Evolutionary conservation across 176 grass and related monocot species (phyloP).

Genomic region (Avena insularis): DNA sequence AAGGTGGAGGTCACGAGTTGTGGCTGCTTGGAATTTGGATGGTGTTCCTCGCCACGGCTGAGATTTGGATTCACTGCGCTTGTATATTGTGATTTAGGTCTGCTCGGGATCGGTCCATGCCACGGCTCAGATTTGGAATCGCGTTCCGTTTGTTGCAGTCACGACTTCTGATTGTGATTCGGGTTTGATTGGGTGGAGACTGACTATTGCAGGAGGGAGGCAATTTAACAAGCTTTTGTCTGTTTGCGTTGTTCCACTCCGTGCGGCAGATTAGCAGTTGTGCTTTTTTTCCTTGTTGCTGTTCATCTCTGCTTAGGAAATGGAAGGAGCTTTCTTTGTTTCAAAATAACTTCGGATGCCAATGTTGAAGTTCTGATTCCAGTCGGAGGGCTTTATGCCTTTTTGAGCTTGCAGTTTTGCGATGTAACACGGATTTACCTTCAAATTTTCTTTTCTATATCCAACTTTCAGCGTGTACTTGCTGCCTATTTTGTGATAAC

Average conservation of each 20-base stretch:
- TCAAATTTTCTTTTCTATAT: neutral
- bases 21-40: slow-evolving; percentile 25
- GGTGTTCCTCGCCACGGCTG: neutral
- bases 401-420: neutral
- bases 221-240: neutral
- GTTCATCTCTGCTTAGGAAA: slow-evolving; percentile 4
- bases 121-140: neutral
- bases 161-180: slow-evolving; percentile 1
- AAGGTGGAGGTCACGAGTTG: neutral
- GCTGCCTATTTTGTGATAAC: neutral
- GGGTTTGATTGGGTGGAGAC: neutral
- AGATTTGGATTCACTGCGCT: neutral
- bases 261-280: neutral
- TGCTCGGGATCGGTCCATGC: neutral
- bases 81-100: neutral
- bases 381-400: neutral
- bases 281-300: neutral
- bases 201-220: neutral
- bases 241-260: neutral
- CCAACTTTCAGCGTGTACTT: neutral
- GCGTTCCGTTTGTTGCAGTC: neutral
- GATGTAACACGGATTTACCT: neutral
- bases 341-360: neutral
- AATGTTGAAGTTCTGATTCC: neutral
- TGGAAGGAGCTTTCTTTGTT: neutral